Evolutionary conservation across 2,329 filamentous ascomycete species (phyloP), one percentile per base, ranked within the genome.

Genomic region (Aspergillus transmontanensis): DNA sequence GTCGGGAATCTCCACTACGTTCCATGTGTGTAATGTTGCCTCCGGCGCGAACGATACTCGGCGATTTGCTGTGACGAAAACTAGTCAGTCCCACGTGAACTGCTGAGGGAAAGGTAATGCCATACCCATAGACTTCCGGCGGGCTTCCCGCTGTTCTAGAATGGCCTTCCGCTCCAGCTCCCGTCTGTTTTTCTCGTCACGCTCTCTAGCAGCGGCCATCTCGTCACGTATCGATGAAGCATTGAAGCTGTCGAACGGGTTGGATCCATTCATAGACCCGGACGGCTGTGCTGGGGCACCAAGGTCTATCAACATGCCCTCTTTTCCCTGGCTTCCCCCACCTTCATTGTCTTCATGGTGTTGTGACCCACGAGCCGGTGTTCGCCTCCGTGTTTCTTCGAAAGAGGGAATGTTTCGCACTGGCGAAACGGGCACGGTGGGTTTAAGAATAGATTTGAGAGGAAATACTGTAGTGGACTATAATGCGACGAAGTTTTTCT

Each of bases 21-120:
- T 94, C 85, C 96, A 98, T 0, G 95, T 99, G 76, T 99, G 95
- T 41, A 99, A 84, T 4, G 95, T 99, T 14, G 95, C 95, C 79
- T 99, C 95, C 1, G 95, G 95, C 5, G 95, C 95, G 78, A 99
- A 99, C 0, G 94, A 98, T 39, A 99, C 95, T 73, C 95, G 89
- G 72, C 95, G 89, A 76, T 95, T 96, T 55, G 94, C 86, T 86
- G 64, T 46, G 45, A 41, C 60, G 41, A 53, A 59, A 16, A 60
- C 62, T 56, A 60, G 59, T 75, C 60, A 75, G 70, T 56, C 39
- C 32, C 26, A 39, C 32, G 19, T 10, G 14, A 23, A 30, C 0
- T 41, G 30, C 9, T 11, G 14, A n/a, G 16, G 32, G 23, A 19
- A 23, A 12, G 21, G 43, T 9, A 41, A 10, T 19, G 51, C 70